Percentiles rank a stretch among this genome's conserved stretches.
These are phyloP conservation scores for Liriodendron chinense DNA, from an alignment of 164 flowering plant genomes.

Conservation along the genomic window DNA sequence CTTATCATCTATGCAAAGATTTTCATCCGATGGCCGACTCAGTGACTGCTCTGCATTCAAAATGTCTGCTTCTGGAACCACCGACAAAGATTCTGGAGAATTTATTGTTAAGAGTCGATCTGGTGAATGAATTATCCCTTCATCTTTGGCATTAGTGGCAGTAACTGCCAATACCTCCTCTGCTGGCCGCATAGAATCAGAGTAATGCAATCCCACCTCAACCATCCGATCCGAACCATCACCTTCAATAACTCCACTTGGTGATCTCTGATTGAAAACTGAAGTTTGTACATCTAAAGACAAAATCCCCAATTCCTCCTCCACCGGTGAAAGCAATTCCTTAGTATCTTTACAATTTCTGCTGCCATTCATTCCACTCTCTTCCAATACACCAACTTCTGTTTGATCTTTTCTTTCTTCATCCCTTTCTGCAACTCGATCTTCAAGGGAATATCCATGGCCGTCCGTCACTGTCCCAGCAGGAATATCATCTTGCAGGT, in stretches of 20 bases:
- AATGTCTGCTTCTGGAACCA: slow-evolving; percentile 7
- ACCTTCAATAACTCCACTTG: slow-evolving; percentile 19
- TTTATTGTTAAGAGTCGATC: slow-evolving; percentile 21
- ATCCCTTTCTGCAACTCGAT: slow-evolving; percentile 1
- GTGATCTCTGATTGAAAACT: slow-evolving; percentile 13
- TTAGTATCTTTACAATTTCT: slow-evolving; percentile 10
- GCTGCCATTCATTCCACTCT: slow-evolving; percentile 3
- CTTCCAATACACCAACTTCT: slow-evolving; percentile 8
- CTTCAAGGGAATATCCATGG: background rate
- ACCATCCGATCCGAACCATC: slow-evolving; percentile 5
- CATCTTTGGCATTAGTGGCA: slow-evolving; percentile 20
- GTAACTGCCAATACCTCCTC: slow-evolving; percentile 19
- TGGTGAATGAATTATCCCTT: slow-evolving; percentile 19
- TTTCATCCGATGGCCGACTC: slow-evolving; percentile 17
- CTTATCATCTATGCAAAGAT: slow-evolving; percentile 9
- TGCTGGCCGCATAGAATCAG: slow-evolving; percentile 9
- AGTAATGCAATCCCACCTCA: slow-evolving; percentile 22
- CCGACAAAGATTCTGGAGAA: slow-evolving; percentile 24
- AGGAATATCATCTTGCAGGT: slow-evolving; percentile 15
- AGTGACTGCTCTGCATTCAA: slow-evolving; percentile 13
- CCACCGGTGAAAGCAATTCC: background rate
- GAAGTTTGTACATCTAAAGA: slow-evolving; percentile 18
- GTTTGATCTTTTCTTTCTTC: slow-evolving; percentile 5
- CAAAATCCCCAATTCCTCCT: background rate
- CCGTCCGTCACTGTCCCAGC: slow-evolving; percentile 1